phyloP scores from a whole-genome alignment of 495 filamentous ascomycete species.

The Aspergillus indologenus region DNA sequence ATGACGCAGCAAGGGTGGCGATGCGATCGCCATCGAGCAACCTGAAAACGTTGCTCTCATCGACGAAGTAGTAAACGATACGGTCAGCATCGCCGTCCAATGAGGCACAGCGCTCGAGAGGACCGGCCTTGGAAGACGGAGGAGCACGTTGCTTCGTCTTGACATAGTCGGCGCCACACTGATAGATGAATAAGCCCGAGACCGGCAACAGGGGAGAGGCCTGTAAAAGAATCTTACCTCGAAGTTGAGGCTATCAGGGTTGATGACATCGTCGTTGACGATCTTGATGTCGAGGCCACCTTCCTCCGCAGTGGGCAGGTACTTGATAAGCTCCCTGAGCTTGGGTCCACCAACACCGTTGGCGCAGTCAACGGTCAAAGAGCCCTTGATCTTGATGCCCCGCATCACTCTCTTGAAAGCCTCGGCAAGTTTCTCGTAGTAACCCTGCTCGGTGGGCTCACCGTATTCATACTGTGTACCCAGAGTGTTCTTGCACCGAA shows the following conservation, averaged over 20 bases:
- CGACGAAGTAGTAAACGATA: conserved; percentile 90
- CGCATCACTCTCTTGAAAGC: conserved; percentile 81
- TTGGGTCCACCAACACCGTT: conserved; percentile 97
- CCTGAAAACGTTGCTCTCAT: conserved; percentile 76
- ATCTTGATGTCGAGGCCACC: conserved; percentile 76
- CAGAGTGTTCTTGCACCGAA: conserved; percentile 89
- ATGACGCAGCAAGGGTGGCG: conserved; percentile 87
- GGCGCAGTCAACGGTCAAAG: conserved; percentile 87
- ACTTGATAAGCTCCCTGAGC: conserved; percentile 80
- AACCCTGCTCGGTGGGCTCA: conserved; percentile 81
- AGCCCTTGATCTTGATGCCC: conserved; percentile 65
- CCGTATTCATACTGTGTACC: conserved; percentile 80
- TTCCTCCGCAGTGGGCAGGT: conserved; percentile 61
- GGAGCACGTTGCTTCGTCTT: conserved; percentile 95
- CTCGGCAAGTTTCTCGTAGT: conserved; percentile 84
- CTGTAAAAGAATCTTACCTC: conserved; percentile 53
- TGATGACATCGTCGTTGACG: conserved; percentile 85
- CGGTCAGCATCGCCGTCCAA: conserved; percentile 95
- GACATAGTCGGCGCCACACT: conserved; percentile 96
- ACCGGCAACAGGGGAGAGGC: background rate
- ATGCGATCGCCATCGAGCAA: conserved; percentile 96
- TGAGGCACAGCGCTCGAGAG: conserved; percentile 81
- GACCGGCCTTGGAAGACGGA: conserved; percentile 69
- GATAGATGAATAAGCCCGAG: conserved; percentile 17
- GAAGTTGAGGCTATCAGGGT: conserved; percentile 82